Evolutionary conservation across 768 basidiomycete genomes (phyloP), one percentile per base, ranked within the genome.

Genomic region (Lentinula raphanica): DNA sequence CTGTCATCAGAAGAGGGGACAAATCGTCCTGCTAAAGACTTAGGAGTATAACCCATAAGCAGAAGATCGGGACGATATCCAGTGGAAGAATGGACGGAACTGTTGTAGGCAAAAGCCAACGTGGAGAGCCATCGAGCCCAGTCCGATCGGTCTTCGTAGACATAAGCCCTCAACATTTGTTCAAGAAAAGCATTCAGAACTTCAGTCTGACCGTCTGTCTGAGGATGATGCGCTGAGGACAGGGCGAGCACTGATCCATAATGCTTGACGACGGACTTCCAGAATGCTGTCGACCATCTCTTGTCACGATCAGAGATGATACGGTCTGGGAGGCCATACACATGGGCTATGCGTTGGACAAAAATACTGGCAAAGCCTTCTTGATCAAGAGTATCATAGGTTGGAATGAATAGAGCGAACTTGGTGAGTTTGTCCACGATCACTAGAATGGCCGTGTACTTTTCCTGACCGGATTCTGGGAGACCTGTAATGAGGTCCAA

Each of bases 131-230:
- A 68, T 1, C 59, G 21, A 0, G 68, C 32, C 73, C 72, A 74
- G 11, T 59, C 42, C 12, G 63, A n/a, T 13, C 68, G 60, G n/a
- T 68, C 59, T 13, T 45, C 53, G 0, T 56, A 62, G 1, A 69
- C 68, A 36, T 68, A 74, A 0, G 69, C 68, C 2, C 65, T 57
- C 1, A 74, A 39, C 63, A 68, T 69, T 31, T 65, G 63, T 59
- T 72, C 69, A 1, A 72, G 60, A 1, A 49, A 61, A 1, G 66
- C 66, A 46, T 72, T 73, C 0, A 70, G 48, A 11, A 65, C 59
- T 62, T 75, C 69, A 0, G 68, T 70, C 32, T 74, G 72, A 0
- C 74, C 71, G 59, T 79, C 70, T 0, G 72, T 69, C 58, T 77
- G 73, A 0, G 73, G 75, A 56, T 77, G 76, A 48, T 74, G 68